Evolutionary conservation across 2,329 filamentous ascomycete genomes (phyloP), one percentile per base, ranked within the genome.

Genomic region (Alternaria triticimaculans): DNA sequence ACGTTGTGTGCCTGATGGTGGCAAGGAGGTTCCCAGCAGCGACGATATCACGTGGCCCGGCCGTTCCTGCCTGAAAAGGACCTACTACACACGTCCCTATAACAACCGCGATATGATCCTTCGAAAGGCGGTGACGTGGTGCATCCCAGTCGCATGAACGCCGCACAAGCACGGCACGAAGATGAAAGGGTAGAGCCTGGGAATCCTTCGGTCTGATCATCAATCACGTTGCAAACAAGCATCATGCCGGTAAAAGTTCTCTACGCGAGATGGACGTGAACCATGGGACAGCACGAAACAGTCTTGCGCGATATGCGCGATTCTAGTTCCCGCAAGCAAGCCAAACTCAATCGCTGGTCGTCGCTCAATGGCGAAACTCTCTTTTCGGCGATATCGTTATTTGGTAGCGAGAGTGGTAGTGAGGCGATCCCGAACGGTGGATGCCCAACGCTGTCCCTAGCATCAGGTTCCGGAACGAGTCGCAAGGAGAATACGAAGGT

Each of bases 221-320:
- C 43, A 41, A 46, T 60, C 53, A 57, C 23, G 18, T 48, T 25
- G 41, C 54, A 20, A 54, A 44, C 64, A 58, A 51, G 70, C 63
- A 69, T 69, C 33, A 69, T 69, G 65, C 65, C 46, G 44, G 67
- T 25, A 60, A 44, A 41, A 8, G 5, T 37, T 33, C 44, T 50
- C 25, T 64, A 68, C 56, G 60, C 65, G 63, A 68, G 44, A 20
- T 15, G 15, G 9, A 60, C 30, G 43, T 23, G 26, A 30, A 46
- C 23, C 50, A 15, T 41, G 53, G 30, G 28, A 53, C 28, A 53
- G 30, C 54, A 55, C 56, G 43, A 67, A 66, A 64, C 58, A 60
- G 57, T 58, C 37, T 41, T 60, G 60, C 62, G 62, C 62, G 60
- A 63, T 63, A 57, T 60, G 45, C 56, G 56, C 61, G 30, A 63